Evolutionary conservation across 768 basidiomycete species (phyloP), one percentile per base, ranked within the genome.

Genomic region (Pisolithus tinctorius): DNA sequence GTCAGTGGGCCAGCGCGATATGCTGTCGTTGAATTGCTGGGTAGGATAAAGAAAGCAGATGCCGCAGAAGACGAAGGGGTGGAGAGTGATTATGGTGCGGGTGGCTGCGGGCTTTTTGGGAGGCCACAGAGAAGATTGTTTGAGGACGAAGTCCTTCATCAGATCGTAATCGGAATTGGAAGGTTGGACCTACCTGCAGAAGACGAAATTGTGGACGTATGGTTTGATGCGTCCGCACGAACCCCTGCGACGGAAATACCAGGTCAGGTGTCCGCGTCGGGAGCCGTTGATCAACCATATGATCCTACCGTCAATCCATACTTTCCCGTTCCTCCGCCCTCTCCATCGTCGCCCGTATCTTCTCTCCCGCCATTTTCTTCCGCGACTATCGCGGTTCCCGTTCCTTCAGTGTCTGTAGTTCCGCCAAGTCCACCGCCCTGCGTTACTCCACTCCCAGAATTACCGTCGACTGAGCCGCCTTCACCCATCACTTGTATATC

Each of bases 121-220:
- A 61, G 48, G 38, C 60, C 68, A 20, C 82, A 90, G 58, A 73
- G 86, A 51, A 70, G 71, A 5, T 68, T 89, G 64, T 81, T 96
- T 56, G 84, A 88, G 60, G 77, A 81, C 30, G 93, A 95, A 69
- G 77, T 97, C 40, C 64, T 95, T 6, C 78, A 87, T 49, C 89
- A 91, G 34, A 84, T 97, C 55, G 84, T 95, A 50, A 84, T 96
- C 48, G 93, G 92, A 29, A 88, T 97, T 75, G 90, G 90, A 8
- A 74, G 83, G 20, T 74, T 97, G 27, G 83, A 83, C 42, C 63
- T 59, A 14, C 55, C 64, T 7, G 40, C 40, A 55, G 56, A 67
- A 54, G 60, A 64, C 4, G 78, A 77, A 57, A 69, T 74, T 23
- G 25, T 56, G 45, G 59, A 71, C 59, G 54, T 69, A 31, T 68